phyloP scores from a whole-genome alignment of 371 early-diverging fungal species.

The Capniomyces stellatus region DNA sequence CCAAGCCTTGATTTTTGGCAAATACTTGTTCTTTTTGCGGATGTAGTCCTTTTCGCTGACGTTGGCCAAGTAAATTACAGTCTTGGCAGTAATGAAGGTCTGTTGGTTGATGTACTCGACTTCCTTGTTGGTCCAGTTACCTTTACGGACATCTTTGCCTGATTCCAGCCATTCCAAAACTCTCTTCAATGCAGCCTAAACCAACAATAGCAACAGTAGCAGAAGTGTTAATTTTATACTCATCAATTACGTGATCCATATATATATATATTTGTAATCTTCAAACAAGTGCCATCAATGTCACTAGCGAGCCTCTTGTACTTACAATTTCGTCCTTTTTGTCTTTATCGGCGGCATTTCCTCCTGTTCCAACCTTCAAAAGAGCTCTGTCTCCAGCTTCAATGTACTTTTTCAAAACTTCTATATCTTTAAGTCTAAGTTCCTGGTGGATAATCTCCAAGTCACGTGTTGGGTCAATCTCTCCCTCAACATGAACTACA shows the following conservation, averaged over 20 bases:
- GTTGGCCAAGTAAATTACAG: conserved; percentile 94
- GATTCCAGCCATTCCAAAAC: conserved; percentile 50
- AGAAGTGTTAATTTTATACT: too few species aligned
- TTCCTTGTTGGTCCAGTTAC: conserved; percentile 78
- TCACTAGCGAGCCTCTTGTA: too few species aligned
- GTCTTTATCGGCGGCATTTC: conserved; percentile 65
- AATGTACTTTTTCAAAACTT: conserved; percentile 54
- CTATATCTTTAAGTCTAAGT: conserved; percentile 87
- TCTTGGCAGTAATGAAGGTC: conserved; percentile 92
- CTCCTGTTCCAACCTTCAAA: conserved; percentile 50
- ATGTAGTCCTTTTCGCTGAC: conserved; percentile 75
- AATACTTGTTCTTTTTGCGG: conserved; percentile 82
- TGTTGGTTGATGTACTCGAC: conserved; percentile 81
- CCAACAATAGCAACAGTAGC: neutral
- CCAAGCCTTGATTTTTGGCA: conserved; percentile 78
- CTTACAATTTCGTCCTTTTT: conserved; percentile 67
- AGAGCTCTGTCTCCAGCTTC: conserved; percentile 39
- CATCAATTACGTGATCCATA: neutral
- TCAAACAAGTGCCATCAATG: too few species aligned
- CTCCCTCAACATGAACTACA: conserved; percentile 91
- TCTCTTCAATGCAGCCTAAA: conserved; percentile 37
- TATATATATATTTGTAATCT: too few species aligned
- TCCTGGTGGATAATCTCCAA: conserved; percentile 93
- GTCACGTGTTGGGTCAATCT: conserved; percentile 88
- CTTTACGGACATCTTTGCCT: conserved; percentile 75